Evolutionary conservation across 2,329 filamentous ascomycete species (phyloP).

Genomic region (Colletotrichum trifolii): DNA sequence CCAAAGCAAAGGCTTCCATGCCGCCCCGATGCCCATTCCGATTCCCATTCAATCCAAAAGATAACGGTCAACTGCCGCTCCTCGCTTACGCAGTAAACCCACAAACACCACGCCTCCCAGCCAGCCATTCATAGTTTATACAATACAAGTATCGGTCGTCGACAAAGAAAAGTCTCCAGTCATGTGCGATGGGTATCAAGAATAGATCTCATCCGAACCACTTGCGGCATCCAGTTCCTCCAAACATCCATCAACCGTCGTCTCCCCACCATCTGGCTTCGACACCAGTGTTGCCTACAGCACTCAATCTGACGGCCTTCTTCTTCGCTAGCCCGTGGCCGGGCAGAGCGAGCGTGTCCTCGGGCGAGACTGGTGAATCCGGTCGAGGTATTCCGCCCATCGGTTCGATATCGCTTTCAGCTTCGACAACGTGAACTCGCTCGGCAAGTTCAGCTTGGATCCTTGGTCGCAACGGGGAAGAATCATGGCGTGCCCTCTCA

Average conservation of each 20-base stretch:
- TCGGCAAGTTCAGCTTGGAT: slow-evolving; percentile 1
- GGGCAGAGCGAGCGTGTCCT: slow-evolving; percentile 15
- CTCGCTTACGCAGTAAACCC: not conserved
- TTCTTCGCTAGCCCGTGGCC: slow-evolving; percentile 43
- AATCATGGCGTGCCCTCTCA: slow-evolving; percentile 25
- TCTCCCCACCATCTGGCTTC: slow-evolving; percentile 55
- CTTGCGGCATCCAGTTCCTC: slow-evolving; percentile 9
- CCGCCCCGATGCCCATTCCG: slow-evolving; percentile 17
- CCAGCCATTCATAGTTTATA: slow-evolving; percentile 20
- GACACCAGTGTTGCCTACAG: slow-evolving; percentile 47
- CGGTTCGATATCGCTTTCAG: slow-evolving; percentile 39
- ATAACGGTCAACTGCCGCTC: not conserved
- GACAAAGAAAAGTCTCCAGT: slow-evolving; percentile 31
- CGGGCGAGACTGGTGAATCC: slow-evolving; percentile 46
- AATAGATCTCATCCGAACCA: slow-evolving; percentile 30
- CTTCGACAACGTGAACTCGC: slow-evolving; percentile 31
- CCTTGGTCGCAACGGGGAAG: slow-evolving; percentile 23
- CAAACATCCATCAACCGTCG: slow-evolving; percentile 41
- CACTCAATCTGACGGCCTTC: slow-evolving; percentile 56
- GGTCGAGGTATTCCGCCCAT: slow-evolving; percentile 49
- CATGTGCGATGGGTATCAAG: slow-evolving; percentile 36
- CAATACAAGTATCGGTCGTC: slow-evolving; percentile 11
- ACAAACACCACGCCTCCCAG: slow-evolving; percentile 22
- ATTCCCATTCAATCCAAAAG: too few relatives aligned
- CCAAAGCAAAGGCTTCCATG: slow-evolving; percentile 3